Evolutionary conservation across 257 asterid genomes (phyloP).

Genomic region (Solanum raphanifolium): DNA sequence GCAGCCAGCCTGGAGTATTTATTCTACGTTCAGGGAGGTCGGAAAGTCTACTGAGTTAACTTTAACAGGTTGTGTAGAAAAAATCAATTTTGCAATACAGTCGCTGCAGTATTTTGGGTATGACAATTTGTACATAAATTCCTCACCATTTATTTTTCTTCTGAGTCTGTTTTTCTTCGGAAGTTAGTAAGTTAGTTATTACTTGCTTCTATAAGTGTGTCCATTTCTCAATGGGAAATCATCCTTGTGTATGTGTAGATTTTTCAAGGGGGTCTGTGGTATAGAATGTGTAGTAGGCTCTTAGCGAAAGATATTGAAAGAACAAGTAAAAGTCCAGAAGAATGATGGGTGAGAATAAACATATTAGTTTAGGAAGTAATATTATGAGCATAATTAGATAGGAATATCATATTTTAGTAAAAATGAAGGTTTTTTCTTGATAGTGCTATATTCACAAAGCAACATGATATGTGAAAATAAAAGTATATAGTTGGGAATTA

Average conservation of each 20-base stretch:
- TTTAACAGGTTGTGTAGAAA: slow-evolving; percentile 53
- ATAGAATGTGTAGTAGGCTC: neutral
- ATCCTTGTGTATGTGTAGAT: neutral
- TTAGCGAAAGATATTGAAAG: neutral
- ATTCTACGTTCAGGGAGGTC: slow-evolving; percentile 18
- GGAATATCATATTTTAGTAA: neutral
- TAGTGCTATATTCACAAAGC: neutral
- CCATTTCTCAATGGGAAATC: neutral
- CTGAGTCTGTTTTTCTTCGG: neutral
- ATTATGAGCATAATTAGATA: neutral
- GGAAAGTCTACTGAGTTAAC: slow-evolving; percentile 29
- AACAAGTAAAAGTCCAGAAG: neutral
- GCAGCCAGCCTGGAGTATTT: slow-evolving; percentile 45
- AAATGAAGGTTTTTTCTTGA: neutral
- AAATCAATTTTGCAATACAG: slow-evolving; percentile 61
- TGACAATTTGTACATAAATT: neutral
- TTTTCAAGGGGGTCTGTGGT: neutral
- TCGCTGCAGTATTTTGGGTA: slow-evolving; percentile 78
- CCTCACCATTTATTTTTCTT: neutral
- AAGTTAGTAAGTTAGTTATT: neutral
- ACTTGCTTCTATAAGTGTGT: neutral
- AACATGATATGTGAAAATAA: neutral
- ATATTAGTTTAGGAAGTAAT: neutral
- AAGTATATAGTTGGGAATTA: neutral
- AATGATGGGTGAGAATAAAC: neutral